These are phyloP conservation scores for Trichoderma harzianum DNA, from an alignment of 2,329 filamentous ascomycete genomes.

Conservation along the genomic window DNA sequence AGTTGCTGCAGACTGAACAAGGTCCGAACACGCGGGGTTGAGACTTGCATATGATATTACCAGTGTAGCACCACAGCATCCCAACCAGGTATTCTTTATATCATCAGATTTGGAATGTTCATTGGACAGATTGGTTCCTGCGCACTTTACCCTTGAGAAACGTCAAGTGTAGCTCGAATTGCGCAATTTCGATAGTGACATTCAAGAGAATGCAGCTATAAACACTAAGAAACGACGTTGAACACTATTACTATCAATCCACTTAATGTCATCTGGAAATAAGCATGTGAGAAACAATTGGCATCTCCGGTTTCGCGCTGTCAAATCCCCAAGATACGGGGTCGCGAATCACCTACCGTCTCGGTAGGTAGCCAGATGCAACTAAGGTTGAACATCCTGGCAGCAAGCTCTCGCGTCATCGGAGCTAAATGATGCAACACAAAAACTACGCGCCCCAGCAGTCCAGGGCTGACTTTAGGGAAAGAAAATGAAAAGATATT, in stretches of 20 bases:
- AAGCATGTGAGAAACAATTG: background rate
- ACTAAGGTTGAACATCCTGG: background rate
- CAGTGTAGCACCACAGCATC: background rate
- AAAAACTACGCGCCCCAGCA: background rate
- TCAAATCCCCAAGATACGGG: background rate
- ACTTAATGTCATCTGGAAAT: background rate
- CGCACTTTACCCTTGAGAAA: background rate
- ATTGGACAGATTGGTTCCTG: background rate
- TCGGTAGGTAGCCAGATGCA: background rate
- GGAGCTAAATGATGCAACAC: constrained; percentile 15
- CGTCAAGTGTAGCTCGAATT: background rate
- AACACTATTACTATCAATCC: background rate
- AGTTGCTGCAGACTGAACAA: background rate
- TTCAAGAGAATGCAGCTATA: background rate
- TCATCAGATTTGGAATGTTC: background rate
- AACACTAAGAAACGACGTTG: background rate
- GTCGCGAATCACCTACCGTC: background rate
- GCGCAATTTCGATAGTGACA: constrained; percentile 13
- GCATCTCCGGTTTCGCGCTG: background rate
- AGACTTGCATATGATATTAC: background rate
- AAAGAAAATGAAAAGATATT: background rate
- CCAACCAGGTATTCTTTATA: background rate
- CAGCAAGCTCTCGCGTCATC: constrained; percentile 19
- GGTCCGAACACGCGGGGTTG: background rate
- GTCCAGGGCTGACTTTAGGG: background rate